Conservation (phyloP, 2,329 filamentous ascomycete species). For the Fusarium scirpi region DNA sequence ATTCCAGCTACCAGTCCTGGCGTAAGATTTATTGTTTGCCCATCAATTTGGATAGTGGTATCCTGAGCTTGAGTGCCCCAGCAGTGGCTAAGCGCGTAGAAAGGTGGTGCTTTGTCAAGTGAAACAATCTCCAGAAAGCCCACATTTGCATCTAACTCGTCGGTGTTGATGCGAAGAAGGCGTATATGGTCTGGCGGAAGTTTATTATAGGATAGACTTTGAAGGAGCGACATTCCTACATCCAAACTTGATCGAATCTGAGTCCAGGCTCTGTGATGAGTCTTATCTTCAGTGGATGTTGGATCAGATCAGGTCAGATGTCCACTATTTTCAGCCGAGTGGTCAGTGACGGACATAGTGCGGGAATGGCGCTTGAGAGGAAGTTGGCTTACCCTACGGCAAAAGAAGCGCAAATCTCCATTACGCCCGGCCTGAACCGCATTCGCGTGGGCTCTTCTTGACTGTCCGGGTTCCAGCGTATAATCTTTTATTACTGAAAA, state of each 20-base stretch:
- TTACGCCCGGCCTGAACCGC: rapidly evolving
- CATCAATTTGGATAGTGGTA: neutral
- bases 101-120: neutral
- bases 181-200: neutral
- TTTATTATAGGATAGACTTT: neutral
- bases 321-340: neutral
- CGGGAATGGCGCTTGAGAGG: neutral
- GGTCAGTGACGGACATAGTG: neutral
- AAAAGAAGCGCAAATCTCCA: neutral
- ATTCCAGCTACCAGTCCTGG: neutral
- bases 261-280: neutral
- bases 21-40: neutral
- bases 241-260: rapidly evolving
- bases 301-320: neutral
- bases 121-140: neutral
- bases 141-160: neutral
- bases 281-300: neutral
- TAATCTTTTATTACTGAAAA: neutral
- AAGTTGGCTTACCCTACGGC: neutral
- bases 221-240: neutral
- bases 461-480: neutral
- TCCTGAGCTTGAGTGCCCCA: neutral
- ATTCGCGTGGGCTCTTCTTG: neutral
- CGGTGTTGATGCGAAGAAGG: neutral
- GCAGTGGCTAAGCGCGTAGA: constrained; percentile 7